Evolutionary conservation across 441 rosid species (phyloP).

Genomic region (Isatis lusitanica): DNA sequence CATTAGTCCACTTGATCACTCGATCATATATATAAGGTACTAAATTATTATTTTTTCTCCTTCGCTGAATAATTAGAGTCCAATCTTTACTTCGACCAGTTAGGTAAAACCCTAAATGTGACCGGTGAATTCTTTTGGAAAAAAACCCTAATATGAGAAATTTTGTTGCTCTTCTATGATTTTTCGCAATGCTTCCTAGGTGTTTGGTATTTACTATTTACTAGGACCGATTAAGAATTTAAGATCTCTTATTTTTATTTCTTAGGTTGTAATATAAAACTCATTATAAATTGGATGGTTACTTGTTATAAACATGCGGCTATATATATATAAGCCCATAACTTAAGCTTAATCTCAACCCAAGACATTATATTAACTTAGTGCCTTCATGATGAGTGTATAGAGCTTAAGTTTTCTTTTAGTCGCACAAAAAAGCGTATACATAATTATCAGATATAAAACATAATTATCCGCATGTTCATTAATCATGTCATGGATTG

Average conservation of each 20-base stretch:
- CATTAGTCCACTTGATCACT: slow-evolving; percentile 11
- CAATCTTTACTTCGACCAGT: not conserved
- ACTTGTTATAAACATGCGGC: not conserved
- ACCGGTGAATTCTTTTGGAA: not conserved
- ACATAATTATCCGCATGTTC: not conserved
- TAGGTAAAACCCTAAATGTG: not conserved
- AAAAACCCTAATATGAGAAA: slow-evolving; percentile 14
- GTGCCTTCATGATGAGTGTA: not conserved
- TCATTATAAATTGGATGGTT: not conserved
- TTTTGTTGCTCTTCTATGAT: not conserved
- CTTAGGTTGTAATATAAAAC: not conserved
- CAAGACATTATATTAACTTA: not conserved
- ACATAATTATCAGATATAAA: not conserved
- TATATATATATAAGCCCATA: not conserved
- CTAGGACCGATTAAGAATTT: not conserved
- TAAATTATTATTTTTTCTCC: not conserved
- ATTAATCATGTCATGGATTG: not conserved
- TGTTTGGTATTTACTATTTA: slow-evolving; percentile 1
- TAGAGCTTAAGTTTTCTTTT: not conserved
- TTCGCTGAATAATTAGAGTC: not conserved
- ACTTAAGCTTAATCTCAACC: not conserved
- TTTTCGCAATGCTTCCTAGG: not conserved
- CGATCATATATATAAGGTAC: slow-evolving; percentile 7
- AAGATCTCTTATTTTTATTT: not conserved
- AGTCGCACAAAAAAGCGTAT: no score